Conservation (phyloP, 2,329 filamentous ascomycete species). For the Bipolaris oryzae region DNA sequence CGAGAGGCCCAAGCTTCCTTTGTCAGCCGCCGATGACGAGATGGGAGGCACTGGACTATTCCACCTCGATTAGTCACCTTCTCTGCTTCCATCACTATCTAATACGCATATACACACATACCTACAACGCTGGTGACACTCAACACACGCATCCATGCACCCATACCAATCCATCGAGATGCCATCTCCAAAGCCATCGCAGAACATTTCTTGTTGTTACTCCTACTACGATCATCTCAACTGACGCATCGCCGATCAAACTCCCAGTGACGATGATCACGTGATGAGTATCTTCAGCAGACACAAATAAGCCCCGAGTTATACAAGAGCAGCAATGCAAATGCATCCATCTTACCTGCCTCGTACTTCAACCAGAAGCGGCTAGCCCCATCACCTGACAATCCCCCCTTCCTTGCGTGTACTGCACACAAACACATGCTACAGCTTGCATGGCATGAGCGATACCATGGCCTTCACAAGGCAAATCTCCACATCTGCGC, state of each 20-base stretch:
- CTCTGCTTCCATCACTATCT: background rate
- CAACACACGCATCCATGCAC: no score
- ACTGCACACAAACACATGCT: background rate
- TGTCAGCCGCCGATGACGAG: slow-evolving; percentile 6
- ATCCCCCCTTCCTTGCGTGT: background rate
- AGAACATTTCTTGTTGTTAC: no score
- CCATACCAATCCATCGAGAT: no score
- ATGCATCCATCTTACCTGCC: background rate
- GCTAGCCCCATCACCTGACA: background rate
- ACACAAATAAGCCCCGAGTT: no score
- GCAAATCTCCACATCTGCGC: background rate
- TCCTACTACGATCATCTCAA: no score
- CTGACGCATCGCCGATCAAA: no score
- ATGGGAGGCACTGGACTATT: background rate
- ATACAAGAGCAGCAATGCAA: no score
- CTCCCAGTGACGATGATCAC: no score
- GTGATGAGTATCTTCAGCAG: no score
- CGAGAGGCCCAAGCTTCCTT: slow-evolving; percentile 14
- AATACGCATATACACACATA: background rate
- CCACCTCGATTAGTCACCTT: background rate
- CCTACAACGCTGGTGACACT: no score
- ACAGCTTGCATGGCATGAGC: background rate
- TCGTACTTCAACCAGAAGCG: background rate
- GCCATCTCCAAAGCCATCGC: no score
- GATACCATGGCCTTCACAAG: background rate